Base-by-base conservation (phyloP, 2,329 filamentous ascomycete genomes). In the Domatiomyces catenatus region DNA sequence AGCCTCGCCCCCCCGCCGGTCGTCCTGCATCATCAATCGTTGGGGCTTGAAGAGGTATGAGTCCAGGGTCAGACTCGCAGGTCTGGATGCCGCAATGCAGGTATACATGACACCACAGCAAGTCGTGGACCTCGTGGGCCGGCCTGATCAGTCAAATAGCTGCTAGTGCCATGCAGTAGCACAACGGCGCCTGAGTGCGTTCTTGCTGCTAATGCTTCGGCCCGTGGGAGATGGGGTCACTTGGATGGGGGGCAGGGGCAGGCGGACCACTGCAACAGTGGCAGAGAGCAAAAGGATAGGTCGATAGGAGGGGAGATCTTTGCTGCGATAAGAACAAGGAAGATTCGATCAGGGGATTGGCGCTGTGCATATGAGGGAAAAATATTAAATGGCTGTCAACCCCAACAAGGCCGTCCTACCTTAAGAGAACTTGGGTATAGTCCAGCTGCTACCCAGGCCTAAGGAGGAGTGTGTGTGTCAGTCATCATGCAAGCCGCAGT, bases 21-120 rank as follows among this genome's bases (percentile, higher is more conserved):
- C 64, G 52, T 56, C 57, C 53, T 67, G 61, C 62, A 66, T 68
- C 24, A 66, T 62, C 51, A 65, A 51, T 8, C 48, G 54, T 47
- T 15, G 32, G 32, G 32, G 32, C 10, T 15, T 39, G 32, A 39
- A 15, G 10, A 39, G 32, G 15, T 39, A 15, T 39, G 32, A 39
- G 32, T 39, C 32, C 3, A 39, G 12, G 10, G 10, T 39, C 3
- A 39, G 32, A 39, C 32, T 39, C 32, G 32, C 2, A 12, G 32
- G 32, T 39, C 32, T 15, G 32, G 32, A 39, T 39, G 32, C 15
- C 32, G 32, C 32, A 39, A 15, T 39, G 32, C 32, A 39, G 32
- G 32, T 39, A 39, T 39, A 39, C 32, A 39, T 39, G 32, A 39
- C 32, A 39, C 32, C 15, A 15, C 4, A 5, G 32, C 10, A 15